Evolutionary conservation across 768 basidiomycete species (phyloP).

Genomic region (Daedalea quercina): DNA sequence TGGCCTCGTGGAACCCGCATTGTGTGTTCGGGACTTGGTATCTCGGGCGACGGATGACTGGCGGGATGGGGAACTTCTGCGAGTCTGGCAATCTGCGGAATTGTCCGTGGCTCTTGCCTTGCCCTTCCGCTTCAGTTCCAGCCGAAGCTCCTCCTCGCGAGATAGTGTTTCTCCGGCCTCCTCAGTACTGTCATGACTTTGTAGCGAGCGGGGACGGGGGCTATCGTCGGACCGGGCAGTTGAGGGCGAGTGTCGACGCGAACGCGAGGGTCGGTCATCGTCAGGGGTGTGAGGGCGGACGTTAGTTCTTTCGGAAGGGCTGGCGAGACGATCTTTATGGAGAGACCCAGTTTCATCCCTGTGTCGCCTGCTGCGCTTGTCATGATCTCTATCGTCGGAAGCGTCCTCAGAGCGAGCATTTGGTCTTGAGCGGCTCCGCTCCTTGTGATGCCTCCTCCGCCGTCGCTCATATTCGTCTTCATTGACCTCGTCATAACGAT

Average conservation of each 20-base stretch:
- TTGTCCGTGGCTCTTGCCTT: slow-evolving; percentile 7
- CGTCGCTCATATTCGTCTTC: background rate
- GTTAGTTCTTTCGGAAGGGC: background rate
- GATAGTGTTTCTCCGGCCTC: slow-evolving; percentile 7
- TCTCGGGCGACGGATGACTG: background rate
- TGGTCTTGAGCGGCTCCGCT: background rate
- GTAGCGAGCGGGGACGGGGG: background rate
- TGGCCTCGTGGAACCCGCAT: slow-evolving; percentile 3
- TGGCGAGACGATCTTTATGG: background rate
- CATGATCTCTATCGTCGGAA: background rate
- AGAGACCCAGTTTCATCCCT: slow-evolving; percentile 4
- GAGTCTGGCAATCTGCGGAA: slow-evolving; percentile 1
- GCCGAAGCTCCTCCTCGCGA: slow-evolving; percentile 29
- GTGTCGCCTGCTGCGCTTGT: slow-evolving; percentile 5
- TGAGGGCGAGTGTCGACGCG: background rate
- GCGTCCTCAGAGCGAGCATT: background rate
- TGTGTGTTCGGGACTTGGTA: background rate
- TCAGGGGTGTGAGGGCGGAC: background rate
- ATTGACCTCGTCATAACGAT: slow-evolving; percentile 10
- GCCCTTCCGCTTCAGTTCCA: slow-evolving; percentile 24
- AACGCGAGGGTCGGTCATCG: background rate
- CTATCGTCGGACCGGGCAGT: slow-evolving; percentile 1
- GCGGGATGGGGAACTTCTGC: slow-evolving; percentile 7
- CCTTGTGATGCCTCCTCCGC: slow-evolving; percentile 2
- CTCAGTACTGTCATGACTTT: background rate